Evolutionary conservation across 805 yeast species (phyloP).

Genomic region (Metschnikowia chrysomelidarum): DNA sequence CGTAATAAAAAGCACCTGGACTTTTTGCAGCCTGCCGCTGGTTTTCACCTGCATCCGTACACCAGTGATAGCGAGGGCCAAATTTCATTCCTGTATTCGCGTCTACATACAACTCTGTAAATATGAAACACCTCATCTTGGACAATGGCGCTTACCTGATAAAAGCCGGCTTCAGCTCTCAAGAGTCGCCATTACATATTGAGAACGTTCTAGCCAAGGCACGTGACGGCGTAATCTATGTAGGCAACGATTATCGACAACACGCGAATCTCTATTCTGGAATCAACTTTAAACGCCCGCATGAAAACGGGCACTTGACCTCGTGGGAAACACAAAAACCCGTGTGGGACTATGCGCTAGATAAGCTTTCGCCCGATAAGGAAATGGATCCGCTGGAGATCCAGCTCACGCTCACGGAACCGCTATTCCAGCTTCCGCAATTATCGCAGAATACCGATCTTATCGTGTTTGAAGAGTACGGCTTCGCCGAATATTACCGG

Average conservation of each 20-base stretch:
- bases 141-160: conserved; percentile 91
- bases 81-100: no score
- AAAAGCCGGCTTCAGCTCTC: conserved; percentile 45
- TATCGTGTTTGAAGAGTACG: conserved; percentile 91
- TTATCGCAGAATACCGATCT: conserved; percentile 85
- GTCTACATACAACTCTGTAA: no score
- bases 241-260: conserved; percentile 65
- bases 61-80: no score
- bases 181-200: conserved; percentile 44
- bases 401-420: conserved; percentile 71
- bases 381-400: conserved; percentile 45
- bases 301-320: conserved; percentile 81
- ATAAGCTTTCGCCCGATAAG: conserved; percentile 37
- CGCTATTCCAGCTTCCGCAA: conserved; percentile 78
- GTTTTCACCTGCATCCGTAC: no score
- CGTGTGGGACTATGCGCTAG: conserved; percentile 82
- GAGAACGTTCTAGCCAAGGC: conserved; percentile 74
- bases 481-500: conserved; percentile 67
- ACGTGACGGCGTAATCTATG: conserved; percentile 66
- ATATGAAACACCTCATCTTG: conserved; percentile 54
- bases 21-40: no score
- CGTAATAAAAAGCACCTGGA: no score
- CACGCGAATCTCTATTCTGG: conserved; percentile 73
- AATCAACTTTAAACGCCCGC: conserved; percentile 72
- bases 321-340: conserved; percentile 91